A percentile compares a stretch with the other conserved stretches of the same genome.
These are phyloP conservation scores for Tuber calosporum DNA, from an alignment of 495 filamentous ascomycete genomes.

Conservation along the genomic window DNA sequence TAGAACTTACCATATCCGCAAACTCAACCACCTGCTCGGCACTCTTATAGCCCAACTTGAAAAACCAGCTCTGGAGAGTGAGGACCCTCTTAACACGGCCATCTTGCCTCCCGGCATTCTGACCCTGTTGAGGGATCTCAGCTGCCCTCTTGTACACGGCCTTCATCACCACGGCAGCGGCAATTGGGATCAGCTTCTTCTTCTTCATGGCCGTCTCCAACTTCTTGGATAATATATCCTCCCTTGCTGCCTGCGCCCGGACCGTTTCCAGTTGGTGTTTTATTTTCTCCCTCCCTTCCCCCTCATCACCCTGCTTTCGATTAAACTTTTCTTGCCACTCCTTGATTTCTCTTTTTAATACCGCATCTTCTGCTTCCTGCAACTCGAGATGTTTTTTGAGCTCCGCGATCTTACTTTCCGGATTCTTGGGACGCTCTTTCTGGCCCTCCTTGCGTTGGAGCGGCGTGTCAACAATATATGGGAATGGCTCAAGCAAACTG, in stretches of 20 bases:
- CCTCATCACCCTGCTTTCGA: background rate
- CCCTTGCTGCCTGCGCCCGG: rapidly evolving
- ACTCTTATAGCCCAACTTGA: background rate
- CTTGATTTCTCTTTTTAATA: background rate
- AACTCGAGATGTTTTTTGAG: background rate
- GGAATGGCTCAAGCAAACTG: no score
- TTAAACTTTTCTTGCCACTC: background rate
- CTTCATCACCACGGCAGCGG: background rate
- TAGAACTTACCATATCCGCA: background rate
- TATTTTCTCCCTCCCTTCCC: background rate
- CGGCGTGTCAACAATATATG: no score
- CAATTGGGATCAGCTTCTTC: background rate
- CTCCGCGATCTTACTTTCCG: background rate
- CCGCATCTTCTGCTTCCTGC: background rate
- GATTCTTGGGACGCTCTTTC: no score
- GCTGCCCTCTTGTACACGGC: background rate
- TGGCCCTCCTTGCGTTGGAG: no score
- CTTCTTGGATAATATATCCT: background rate
- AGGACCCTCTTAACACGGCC: background rate
- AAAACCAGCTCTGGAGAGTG: background rate
- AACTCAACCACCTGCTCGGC: background rate
- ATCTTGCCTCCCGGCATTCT: background rate
- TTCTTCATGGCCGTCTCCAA: background rate
- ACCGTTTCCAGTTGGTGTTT: background rate
- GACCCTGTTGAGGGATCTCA: background rate